A percentile compares a stretch with the other conserved stretches of the same genome.
Conservation (phyloP, 441 rosid species). For the Pelargonium cotyledonis region DNA sequence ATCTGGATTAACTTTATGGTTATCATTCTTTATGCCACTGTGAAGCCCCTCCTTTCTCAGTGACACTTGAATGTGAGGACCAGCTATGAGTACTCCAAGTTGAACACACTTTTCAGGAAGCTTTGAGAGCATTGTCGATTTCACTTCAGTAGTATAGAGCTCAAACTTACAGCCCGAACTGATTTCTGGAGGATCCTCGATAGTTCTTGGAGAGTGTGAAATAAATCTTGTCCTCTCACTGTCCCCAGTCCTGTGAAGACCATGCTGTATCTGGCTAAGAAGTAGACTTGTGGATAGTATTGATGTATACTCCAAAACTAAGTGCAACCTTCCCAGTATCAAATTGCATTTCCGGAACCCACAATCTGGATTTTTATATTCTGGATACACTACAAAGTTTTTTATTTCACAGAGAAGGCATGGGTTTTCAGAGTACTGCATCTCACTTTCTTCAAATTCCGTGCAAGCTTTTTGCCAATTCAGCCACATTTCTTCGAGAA, state of each 20-base stretch:
- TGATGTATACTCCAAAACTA: slow-evolving; percentile 48
- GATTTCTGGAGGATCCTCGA: slow-evolving; percentile 31
- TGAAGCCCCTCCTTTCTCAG: slow-evolving; percentile 35
- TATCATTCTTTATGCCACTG: slow-evolving; percentile 20
- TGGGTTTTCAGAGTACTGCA: slow-evolving; percentile 46
- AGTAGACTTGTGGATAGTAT: slow-evolving; percentile 48
- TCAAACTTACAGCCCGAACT: slow-evolving; percentile 37
- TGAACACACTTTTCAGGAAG: slow-evolving; percentile 65
- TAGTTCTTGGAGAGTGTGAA: slow-evolving; percentile 27
- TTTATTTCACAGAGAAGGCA: slow-evolving; percentile 59
- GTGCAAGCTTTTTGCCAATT: slow-evolving; percentile 46
- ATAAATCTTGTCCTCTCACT: slow-evolving; percentile 24
- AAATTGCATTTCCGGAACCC: slow-evolving; percentile 62
- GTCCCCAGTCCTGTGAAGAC: slow-evolving; percentile 34
- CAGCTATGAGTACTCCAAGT: slow-evolving; percentile 61
- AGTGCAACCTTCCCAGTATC: slow-evolving; percentile 56
- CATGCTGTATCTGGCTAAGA: slow-evolving; percentile 47
- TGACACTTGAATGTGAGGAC: slow-evolving; percentile 55
- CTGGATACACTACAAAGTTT: slow-evolving; percentile 47
- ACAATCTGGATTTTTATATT: slow-evolving; percentile 33
- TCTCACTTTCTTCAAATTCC: slow-evolving; percentile 44
- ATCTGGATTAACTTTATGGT: slow-evolving; percentile 28
- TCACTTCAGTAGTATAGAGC: slow-evolving; percentile 32
- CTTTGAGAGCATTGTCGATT: slow-evolving; percentile 37
- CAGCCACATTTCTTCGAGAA: slow-evolving; percentile 57